A percentile compares a stretch with the other conserved stretches of the same genome.
phyloP scores from a whole-genome alignment of 140 eudicot species.

The Ambrosia hybrid region DNA sequence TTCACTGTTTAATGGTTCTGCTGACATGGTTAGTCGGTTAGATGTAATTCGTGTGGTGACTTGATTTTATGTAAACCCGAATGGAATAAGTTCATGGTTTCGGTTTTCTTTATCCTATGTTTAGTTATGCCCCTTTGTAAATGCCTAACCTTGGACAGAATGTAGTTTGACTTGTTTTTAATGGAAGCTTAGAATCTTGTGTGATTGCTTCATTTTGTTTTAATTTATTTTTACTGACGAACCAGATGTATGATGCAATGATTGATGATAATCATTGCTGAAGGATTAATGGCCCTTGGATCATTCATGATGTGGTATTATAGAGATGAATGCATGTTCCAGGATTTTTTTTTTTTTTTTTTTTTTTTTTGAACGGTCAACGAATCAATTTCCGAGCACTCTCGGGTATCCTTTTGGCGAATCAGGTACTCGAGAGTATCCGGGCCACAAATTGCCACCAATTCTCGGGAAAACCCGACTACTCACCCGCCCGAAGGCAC shows the following conservation, averaged over 20 bases:
- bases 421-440: too few relatives aligned
- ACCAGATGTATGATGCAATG: slow-evolving; percentile 7
- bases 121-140: slow-evolving; percentile 36
- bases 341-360: too few relatives aligned
- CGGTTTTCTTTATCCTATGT: slow-evolving; percentile 27
- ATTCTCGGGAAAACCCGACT: too few relatives aligned
- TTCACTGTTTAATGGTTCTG: slow-evolving; percentile 24
- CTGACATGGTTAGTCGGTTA: slow-evolving; percentile 36
- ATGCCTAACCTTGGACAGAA: slow-evolving; percentile 43
- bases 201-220: slow-evolving; percentile 1
- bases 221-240: not conserved
- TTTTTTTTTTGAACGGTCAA: too few relatives aligned
- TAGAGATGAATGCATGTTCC: too few relatives aligned
- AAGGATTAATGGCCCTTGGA: not conserved
- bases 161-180: slow-evolving; percentile 32
- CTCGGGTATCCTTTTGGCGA: too few relatives aligned
- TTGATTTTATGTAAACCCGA: slow-evolving; percentile 27
- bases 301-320: not conserved
- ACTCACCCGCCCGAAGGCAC: too few relatives aligned
- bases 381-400: too few relatives aligned
- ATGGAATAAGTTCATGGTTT: slow-evolving; percentile 31
- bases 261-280: not conserved
- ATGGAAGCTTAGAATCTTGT: slow-evolving; percentile 26
- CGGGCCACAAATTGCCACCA: too few relatives aligned
- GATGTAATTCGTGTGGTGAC: slow-evolving; percentile 23